These are phyloP conservation scores for Auriscalpium microsporum DNA, from an alignment of 768 basidiomycete genomes.

Conservation along the genomic window DNA sequence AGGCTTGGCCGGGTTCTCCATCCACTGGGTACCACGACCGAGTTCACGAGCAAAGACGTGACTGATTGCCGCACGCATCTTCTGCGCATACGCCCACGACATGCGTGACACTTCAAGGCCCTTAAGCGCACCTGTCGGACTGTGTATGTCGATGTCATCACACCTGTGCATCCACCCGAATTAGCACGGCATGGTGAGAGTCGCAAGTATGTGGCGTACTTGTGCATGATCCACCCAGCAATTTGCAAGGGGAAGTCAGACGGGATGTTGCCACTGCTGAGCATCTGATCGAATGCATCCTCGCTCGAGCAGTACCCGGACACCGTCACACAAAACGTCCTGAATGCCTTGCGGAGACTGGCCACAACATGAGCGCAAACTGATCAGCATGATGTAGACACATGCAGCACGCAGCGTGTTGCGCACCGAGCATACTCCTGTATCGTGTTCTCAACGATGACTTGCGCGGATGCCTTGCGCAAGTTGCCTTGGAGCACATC, in stretches of 20 bases:
- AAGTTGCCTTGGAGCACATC: neutral
- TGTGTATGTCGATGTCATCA: constrained; percentile 8
- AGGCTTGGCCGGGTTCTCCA: neutral
- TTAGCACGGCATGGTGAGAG: neutral
- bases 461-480: neutral
- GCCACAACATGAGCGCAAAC: neutral
- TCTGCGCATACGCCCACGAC: constrained; percentile 10
- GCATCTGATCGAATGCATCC: neutral
- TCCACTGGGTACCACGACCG: constrained; percentile 11
- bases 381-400: neutral
- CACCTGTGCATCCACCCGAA: neutral
- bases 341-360: neutral
- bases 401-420: too few relatives aligned
- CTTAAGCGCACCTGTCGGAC: constrained; percentile 6
- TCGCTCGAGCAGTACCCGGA: neutral
- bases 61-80: constrained; percentile 19
- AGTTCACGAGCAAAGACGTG: constrained; percentile 14
- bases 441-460: neutral
- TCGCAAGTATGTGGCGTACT: neutral
- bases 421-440: neutral
- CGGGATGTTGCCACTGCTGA: neutral
- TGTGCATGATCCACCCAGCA: constrained; percentile 1
- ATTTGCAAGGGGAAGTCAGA: neutral
- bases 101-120: neutral
- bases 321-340: neutral